Conservation (phyloP, 768 basidiomycete species). For the Steccherinum ochraceum region DNA sequence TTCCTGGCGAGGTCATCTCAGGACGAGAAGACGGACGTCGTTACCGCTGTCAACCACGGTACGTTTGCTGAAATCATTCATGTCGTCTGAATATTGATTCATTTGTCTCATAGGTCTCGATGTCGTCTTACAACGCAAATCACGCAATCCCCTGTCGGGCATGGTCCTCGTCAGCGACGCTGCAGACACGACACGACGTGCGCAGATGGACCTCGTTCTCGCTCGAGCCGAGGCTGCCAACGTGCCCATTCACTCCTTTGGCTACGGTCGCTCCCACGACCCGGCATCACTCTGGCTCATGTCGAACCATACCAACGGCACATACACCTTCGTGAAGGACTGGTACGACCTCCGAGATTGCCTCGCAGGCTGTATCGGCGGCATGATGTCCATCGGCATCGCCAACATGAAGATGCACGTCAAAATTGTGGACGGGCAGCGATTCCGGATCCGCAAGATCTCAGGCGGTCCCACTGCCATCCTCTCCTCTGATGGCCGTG, state of each 20-base stretch:
- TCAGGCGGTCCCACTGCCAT: constrained; percentile 86
- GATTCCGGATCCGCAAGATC: constrained; percentile 92
- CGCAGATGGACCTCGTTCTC: constrained; percentile 97
- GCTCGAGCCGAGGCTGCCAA: constrained; percentile 96
- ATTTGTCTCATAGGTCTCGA: constrained; percentile 64
- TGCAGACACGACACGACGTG: constrained; percentile 84
- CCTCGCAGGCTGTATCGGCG: constrained; percentile 91
- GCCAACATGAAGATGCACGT: constrained; percentile 94
- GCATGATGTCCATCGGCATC: constrained; percentile 93
- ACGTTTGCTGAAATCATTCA: constrained; percentile 1
- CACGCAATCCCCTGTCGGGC: constrained; percentile 83
- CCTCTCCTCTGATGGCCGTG: constrained; percentile 84
- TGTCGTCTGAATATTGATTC: not conserved
- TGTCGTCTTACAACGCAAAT: constrained; percentile 89
- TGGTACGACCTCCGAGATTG: constrained; percentile 95
- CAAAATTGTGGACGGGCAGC: constrained; percentile 82
- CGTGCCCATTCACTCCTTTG: constrained; percentile 94
- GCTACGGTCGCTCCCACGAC: constrained; percentile 95
- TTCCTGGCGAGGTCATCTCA: constrained; percentile 66
- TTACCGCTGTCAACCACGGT: constrained; percentile 98
- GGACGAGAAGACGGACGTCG: constrained; percentile 95
- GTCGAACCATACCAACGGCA: constrained; percentile 96
- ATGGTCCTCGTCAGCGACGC: constrained; percentile 93
- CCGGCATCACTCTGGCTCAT: constrained; percentile 98
- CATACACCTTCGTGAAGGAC: constrained; percentile 96